Percentiles rank a stretch among this genome's conserved stretches.
phyloP scores from a whole-genome alignment of 2,329 filamentous ascomycete species.

The Cladosporium colombiae region DNA sequence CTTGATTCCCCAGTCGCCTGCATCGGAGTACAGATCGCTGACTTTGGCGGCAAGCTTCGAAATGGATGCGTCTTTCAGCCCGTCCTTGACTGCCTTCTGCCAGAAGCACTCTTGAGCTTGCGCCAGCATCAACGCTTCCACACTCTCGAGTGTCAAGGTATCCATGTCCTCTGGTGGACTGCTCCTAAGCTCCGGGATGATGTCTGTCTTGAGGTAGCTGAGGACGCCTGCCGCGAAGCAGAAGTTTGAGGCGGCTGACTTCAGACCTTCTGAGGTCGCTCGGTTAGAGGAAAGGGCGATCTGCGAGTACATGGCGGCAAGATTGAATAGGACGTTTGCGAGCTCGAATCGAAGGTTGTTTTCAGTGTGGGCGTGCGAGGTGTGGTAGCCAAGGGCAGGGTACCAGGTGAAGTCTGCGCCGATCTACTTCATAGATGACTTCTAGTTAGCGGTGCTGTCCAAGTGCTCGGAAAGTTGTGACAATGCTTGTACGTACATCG shows the following conservation, averaged over 20 bases:
- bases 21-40: slow-evolving; percentile 83
- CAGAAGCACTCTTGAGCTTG: slow-evolving; percentile 98
- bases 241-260: slow-evolving; percentile 86
- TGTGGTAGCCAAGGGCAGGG: slow-evolving; percentile 76
- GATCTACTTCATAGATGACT: slow-evolving; percentile 57
- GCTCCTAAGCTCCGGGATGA: slow-evolving; percentile 80
- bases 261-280: slow-evolving; percentile 77
- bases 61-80: slow-evolving; percentile 87
- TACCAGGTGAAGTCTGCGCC: slow-evolving; percentile 97
- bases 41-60: slow-evolving; percentile 88
- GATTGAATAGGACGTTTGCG: slow-evolving; percentile 89
- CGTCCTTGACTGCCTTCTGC: slow-evolving; percentile 94
- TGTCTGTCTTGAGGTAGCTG: slow-evolving; percentile 69
- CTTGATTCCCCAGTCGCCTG: slow-evolving; percentile 82
- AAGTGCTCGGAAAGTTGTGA: neutral
- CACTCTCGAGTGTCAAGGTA: slow-evolving; percentile 75
- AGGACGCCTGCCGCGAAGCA: slow-evolving; percentile 84
- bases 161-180: slow-evolving; percentile 96
- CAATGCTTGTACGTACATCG: slow-evolving; percentile 60
- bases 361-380: slow-evolving; percentile 40
- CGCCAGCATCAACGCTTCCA: slow-evolving; percentile 81
- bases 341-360: slow-evolving; percentile 79
- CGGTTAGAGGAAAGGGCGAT: slow-evolving; percentile 80
- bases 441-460: slow-evolving; percentile 8
- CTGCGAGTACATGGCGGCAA: slow-evolving; percentile 90